A percentile compares a stretch with the other conserved stretches of the same genome.
phyloP scores from a whole-genome alignment of 495 filamentous ascomycete genomes.

The Astrocystis sublimbata region DNA sequence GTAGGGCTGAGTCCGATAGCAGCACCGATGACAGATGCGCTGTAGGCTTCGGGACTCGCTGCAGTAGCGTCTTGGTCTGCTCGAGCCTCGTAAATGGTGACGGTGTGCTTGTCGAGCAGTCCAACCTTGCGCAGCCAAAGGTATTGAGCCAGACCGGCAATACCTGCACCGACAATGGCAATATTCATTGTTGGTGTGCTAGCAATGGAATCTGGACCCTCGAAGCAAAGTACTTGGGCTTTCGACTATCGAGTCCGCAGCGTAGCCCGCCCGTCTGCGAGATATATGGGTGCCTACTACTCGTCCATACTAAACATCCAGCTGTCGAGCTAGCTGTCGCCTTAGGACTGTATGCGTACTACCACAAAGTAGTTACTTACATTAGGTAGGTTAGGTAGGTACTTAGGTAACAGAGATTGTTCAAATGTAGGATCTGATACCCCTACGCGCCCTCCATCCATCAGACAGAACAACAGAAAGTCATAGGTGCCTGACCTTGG shows the following conservation, averaged over 20 bases:
- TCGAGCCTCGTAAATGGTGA: constrained; percentile 14
- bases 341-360: too few species aligned
- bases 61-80: background rate
- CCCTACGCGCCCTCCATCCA: too few species aligned
- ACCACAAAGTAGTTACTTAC: too few species aligned
- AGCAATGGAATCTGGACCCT: background rate
- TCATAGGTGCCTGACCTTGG: too few species aligned
- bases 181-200: constrained; percentile 2
- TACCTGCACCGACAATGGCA: constrained; percentile 11
- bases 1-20: constrained; percentile 10
- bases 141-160: constrained; percentile 6
- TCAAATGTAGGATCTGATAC: too few species aligned
- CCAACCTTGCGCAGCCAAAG: constrained; percentile 8
- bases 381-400: background rate
- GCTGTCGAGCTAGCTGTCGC: too few species aligned
- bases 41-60: constrained; percentile 6
- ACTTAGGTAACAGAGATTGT: too few species aligned
- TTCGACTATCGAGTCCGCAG: too few species aligned
- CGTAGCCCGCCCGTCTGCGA: too few species aligned
- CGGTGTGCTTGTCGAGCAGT: background rate
- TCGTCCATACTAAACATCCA: too few species aligned
- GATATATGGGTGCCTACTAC: too few species aligned
- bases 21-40: constrained; percentile 15
- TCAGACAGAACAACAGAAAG: too few species aligned
- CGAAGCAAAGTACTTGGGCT: background rate